phyloP scores from a whole-genome alignment of 768 basidiomycete genomes.

The Fistulinella prunicolor region DNA sequence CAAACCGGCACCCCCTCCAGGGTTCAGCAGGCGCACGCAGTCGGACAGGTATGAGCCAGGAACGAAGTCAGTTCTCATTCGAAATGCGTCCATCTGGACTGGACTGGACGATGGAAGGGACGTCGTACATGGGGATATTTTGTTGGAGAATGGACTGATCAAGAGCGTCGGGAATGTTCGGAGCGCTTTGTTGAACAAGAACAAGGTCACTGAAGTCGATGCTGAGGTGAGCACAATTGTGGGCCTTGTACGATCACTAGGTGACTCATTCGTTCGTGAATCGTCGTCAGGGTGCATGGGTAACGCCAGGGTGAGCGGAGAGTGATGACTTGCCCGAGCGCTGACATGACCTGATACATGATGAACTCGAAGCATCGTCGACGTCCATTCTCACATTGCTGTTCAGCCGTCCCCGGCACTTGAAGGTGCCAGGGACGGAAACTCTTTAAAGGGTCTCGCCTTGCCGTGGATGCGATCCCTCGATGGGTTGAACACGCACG shows the following conservation, averaged over 20 bases:
- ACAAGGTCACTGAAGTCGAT: conserved; percentile 43
- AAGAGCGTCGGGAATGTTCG: conserved; percentile 47
- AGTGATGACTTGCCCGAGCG: not conserved
- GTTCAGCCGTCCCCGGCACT: conserved; percentile 39
- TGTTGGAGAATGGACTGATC: conserved; percentile 64
- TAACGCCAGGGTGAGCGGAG: conserved; percentile 45
- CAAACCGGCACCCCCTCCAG: conserved; percentile 41
- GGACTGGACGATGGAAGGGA: conserved; percentile 57
- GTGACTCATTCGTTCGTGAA: not conserved
- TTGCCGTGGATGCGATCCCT: conserved; percentile 66
- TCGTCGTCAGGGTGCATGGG: conserved; percentile 55
- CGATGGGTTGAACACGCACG: conserved; percentile 76
- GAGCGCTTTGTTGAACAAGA: not conserved
- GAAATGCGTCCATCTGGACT: conserved; percentile 79
- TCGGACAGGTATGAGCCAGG: conserved; percentile 58
- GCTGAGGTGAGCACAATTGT: conserved; percentile 18
- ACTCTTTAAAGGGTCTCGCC: conserved; percentile 44
- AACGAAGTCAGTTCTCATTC: conserved; percentile 52
- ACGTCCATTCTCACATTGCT: conserved; percentile 58
- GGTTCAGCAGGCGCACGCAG: conserved; percentile 46
- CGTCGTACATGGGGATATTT: conserved; percentile 55
- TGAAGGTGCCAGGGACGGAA: conserved; percentile 47
- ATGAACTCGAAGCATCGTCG: conserved; percentile 39
- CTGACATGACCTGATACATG: not conserved
- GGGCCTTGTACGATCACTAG: not conserved